Evolutionary conservation across 2,329 filamentous ascomycete species (phyloP), one percentile per base, ranked within the genome.

Genomic region (Fusarium secorum): DNA sequence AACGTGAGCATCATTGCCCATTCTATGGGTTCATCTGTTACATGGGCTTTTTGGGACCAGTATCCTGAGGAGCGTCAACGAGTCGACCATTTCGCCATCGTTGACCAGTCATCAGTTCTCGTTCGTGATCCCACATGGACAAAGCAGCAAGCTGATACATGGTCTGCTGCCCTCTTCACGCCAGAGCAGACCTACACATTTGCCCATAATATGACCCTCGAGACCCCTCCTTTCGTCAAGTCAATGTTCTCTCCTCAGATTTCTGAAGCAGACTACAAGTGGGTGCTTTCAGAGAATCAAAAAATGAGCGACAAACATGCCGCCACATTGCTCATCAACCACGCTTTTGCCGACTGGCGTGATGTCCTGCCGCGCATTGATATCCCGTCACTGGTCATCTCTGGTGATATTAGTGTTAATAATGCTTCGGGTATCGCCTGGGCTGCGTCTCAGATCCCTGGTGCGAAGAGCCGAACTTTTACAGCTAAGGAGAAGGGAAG

Each of bases 11-110:
- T 60, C 20, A 41, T 60, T 11, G 18, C 46, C 6, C 56, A 53
- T 13, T 60, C 46, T 5, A 60, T 53, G 56, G 46, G 56, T 7
- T 60, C 46, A 18, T 60, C 35, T 14, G 30, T 60, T 4, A 44
- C n/a, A 7, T 60, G 57, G 48, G 48, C 48, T n/a, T 45, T 60
- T 32, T 54, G 57, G 57, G 57, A 60, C 13, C 48, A 44, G n/a
- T 54, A 45, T 18, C 48, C 48, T 4, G 10, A 24, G 17, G 22
- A 49, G 30, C 57, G 33, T 6, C 42, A 45, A 3, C 48, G 42
- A 10, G 15, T 60, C 30, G 24, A 32, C 11, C 41, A 44, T 17
- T 39, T 60, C 8, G 48, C 52, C 20, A 36, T 54, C 32, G 39
- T 45, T 17, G 38, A 60, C 32, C 48, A 60, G 39, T 41, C 48